Conservation (phyloP, 768 basidiomycete species). For the Amanita exitialis region DNA sequence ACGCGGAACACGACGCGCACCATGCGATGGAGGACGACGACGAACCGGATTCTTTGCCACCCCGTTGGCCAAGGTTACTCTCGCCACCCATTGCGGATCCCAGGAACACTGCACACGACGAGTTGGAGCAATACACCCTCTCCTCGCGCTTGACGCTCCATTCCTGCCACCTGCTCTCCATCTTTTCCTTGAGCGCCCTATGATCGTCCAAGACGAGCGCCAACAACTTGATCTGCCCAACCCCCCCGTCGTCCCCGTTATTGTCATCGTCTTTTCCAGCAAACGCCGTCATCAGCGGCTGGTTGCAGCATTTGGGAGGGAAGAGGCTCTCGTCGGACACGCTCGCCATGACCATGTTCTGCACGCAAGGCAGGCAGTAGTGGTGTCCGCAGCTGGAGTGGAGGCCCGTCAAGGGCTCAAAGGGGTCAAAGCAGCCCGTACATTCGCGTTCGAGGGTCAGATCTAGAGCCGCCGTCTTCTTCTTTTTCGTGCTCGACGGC, state of each 20-base stretch:
- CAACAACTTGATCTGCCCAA: background rate
- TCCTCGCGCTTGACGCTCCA: background rate
- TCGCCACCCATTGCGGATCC: background rate
- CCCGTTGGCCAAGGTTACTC: background rate
- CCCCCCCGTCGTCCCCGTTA: background rate
- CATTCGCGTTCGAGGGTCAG: constrained; percentile 23
- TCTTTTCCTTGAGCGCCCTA: background rate
- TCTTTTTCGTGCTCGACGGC: background rate
- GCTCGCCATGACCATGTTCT: constrained; percentile 29
- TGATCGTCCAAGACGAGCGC: background rate
- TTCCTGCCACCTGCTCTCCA: background rate
- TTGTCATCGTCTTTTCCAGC: no score
- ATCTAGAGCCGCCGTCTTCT: background rate
- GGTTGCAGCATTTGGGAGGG: constrained; percentile 39
- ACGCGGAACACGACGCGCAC: constrained; percentile 14
- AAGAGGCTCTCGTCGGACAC: constrained; percentile 40
- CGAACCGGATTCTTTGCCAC: background rate
- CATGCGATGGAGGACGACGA: background rate
- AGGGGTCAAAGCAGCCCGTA: constrained; percentile 28
- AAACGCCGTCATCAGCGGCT: background rate
- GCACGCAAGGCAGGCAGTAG: constrained; percentile 36
- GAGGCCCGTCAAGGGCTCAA: constrained; percentile 16
- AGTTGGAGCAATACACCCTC: background rate
- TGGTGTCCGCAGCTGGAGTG: constrained; percentile 32
- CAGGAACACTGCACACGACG: background rate